Evolutionary conservation across 345 rosid genomes (phyloP), one percentile per base, ranked within the genome.

Genomic region (Eucalyptus brandiana): DNA sequence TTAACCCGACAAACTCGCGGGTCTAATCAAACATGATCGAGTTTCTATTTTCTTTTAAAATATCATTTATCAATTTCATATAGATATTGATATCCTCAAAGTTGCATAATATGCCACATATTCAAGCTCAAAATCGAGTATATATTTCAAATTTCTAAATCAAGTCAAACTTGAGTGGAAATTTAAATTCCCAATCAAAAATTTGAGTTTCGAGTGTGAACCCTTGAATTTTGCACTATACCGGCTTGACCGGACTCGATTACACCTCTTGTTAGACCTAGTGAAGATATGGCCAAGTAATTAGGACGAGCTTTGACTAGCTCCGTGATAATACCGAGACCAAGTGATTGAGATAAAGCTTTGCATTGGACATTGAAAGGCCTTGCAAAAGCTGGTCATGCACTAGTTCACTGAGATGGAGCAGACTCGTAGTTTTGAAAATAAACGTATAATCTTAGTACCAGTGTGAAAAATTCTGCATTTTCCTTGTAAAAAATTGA

Each of bases 221-320:
- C 32, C 0, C 72, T 65, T 30, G 9, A 30, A 7, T 65, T 62
- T 30, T 1, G 9, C 9, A 7, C 10, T 14, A 14, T 14, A 14
- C 16, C 2, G 0, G 0, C 17, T 26, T 28, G 34, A 30, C 34
- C 2, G 9, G 5, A 62, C 72, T 30, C 9, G 3, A 6, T 65
- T 30, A 30, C 72, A 30, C 37, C 72, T 32, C 34, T 65, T 6
- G 72, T 62, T 62, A 62, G 72, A 30, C 72, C 34, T 14, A 6
- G 3, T 12, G 34, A 62, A 14, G 37, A n/a, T 30, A n/a, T 65
- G 37, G 5, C 17, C 34, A 32, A 30, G 37, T n/a, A 65, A n/a
- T 65, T n/a, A 6, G 37, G 5, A 65, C 5, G 9, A 65, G 19
- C 67, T 60, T 60, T 60, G n/a, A 60, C 32, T 60, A 60, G 17